A percentile compares a stretch with the other conserved stretches of the same genome.
These are phyloP conservation scores for Suhomyces xylopsoci DNA, from an alignment of 805 yeast genomes.

Conservation along the genomic window DNA sequence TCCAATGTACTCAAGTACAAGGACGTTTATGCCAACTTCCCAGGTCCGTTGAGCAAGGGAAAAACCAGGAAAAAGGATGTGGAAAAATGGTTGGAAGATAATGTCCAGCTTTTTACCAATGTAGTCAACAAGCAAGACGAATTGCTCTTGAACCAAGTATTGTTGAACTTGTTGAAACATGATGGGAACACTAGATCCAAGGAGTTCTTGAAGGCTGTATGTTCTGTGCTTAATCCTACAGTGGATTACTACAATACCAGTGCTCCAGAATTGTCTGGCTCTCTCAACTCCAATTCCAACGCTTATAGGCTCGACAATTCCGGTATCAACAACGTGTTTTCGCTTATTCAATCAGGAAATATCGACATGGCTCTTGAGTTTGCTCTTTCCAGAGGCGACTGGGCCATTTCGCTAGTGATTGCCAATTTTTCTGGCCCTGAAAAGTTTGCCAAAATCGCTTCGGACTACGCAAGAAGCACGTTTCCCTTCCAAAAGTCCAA, in stretches of 20 bases:
- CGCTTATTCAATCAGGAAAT: conserved; percentile 56
- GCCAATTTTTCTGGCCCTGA: conserved; percentile 65
- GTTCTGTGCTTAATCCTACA: conserved; percentile 42
- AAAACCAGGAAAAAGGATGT: conserved; percentile 65
- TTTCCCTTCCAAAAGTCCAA: conserved; percentile 40
- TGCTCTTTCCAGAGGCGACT: conserved; percentile 63
- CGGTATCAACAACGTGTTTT: conserved; percentile 32
- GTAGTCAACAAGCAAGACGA: conserved; percentile 17
- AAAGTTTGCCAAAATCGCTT: conserved; percentile 54
- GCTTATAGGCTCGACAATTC: conserved; percentile 42
- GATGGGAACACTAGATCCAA: conserved; percentile 30
- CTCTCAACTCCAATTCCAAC: conserved; percentile 26
- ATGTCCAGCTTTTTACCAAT: conserved; percentile 15
- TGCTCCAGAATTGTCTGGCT: conserved; percentile 25
- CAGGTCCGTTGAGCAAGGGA: conserved; percentile 61
- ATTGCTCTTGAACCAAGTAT: conserved; percentile 29
- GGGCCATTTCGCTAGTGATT: conserved; percentile 73
- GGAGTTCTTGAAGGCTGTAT: conserved; percentile 30
- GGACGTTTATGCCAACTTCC: conserved; percentile 42
- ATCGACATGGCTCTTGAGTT: conserved; percentile 61
- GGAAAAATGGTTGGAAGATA: conserved; percentile 53
- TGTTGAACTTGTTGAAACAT: conserved; percentile 20
- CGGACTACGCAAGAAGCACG: conserved; percentile 52
- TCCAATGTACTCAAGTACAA: conserved; percentile 19
- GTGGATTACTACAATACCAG: conserved; percentile 33